Evolutionary conservation across 306 rosid genomes (phyloP), one percentile per base, ranked within the genome.

Genomic region (Carpinus viminea): DNA sequence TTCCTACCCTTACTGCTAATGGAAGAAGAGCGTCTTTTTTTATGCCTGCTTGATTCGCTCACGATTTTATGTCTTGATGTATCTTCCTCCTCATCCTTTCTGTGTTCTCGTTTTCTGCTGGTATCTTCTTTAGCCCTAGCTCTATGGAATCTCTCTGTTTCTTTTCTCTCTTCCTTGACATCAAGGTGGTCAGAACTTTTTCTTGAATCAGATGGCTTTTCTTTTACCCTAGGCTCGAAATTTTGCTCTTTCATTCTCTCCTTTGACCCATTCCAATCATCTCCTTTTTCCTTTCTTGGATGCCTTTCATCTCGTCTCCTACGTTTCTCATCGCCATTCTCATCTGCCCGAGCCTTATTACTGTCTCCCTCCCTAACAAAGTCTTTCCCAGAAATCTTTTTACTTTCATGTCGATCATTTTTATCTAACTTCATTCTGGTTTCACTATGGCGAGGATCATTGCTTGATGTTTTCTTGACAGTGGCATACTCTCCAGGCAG

Each of bases 21-120:
- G 54, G 97, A 89, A 74, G 97, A 81, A 43, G 96, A 93, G 54
- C 90, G 89, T 59, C 88, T 78, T 79, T 92, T 91, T 85, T 83
- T 87, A 79, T 86, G 93, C 86, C 88, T 87, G 79, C 89, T 91
- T 59, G 87, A 76, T 52, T 90, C 88, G 28, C 87, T 87, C 68
- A 87, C 81, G 69, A 80, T 86, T 81, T 86, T 95, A 55, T 79
- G 89, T 81, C 94, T 91, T 47, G 87, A 84, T 81, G 85, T 91
- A 48, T 87, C 89, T 70, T 86, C 98, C 56, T 88, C 98, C 79
- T 85, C 90, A 70, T 87, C 91, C 90, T 86, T 90, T 70, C 88
- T 47, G 54, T 74, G 81, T 65, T 86, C 99, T 80, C 89, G 90
- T 89, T 83, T 90, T 77, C 91, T 81, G 74, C 81, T 83, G 70